Evolutionary conservation across 352 stramenopile species (phyloP).

Genomic region (Phytophthora megakarya): DNA sequence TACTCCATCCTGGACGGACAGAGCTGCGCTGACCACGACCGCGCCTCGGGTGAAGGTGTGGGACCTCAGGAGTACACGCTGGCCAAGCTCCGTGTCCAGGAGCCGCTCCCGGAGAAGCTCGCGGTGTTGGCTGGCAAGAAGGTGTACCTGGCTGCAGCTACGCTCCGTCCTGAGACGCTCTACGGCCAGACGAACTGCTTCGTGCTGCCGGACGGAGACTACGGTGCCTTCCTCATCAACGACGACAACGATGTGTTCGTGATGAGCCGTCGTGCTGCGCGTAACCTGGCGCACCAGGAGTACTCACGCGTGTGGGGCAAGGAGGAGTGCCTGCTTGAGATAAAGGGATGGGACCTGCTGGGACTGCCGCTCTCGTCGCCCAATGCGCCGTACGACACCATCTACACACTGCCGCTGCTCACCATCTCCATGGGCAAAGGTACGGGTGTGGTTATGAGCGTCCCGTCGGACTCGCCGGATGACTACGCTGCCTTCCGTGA

Average conservation of each 20-base stretch:
- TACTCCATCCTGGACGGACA: constrained; percentile 98
- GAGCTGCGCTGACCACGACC: constrained; percentile 99
- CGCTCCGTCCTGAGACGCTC: constrained; percentile 99
- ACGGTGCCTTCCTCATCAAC: constrained; percentile 97
- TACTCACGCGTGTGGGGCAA: constrained; percentile 89
- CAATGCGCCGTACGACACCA: constrained; percentile 96
- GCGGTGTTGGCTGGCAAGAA: constrained; percentile 82
- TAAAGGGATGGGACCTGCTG: constrained; percentile 97
- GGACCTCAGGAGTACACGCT: constrained; percentile 99
- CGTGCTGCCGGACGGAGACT: constrained; percentile 98
- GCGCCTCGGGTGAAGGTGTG: constrained; percentile 98
- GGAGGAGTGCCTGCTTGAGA: constrained; percentile 86
- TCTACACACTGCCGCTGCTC: constrained; percentile 99
- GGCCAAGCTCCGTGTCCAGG: constrained; percentile 96
- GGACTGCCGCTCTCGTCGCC: constrained; percentile 95
- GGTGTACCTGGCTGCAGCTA: constrained; percentile 98
- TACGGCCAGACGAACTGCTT: constrained; percentile 99
- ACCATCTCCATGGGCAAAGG: constrained; percentile 99
- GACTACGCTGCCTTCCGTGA: constrained; percentile 99
- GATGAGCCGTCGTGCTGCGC: constrained; percentile 93
- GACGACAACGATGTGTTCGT: constrained; percentile 95
- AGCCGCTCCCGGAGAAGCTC: constrained; percentile 82
- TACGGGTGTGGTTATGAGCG: constrained; percentile 98
- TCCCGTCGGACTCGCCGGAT: constrained; percentile 98
- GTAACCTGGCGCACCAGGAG: constrained; percentile 96